A percentile compares a stretch with the other conserved stretches of the same genome.
Conservation (phyloP, 352 stramenopile genomes). For the Pythium periplocum region DNA sequence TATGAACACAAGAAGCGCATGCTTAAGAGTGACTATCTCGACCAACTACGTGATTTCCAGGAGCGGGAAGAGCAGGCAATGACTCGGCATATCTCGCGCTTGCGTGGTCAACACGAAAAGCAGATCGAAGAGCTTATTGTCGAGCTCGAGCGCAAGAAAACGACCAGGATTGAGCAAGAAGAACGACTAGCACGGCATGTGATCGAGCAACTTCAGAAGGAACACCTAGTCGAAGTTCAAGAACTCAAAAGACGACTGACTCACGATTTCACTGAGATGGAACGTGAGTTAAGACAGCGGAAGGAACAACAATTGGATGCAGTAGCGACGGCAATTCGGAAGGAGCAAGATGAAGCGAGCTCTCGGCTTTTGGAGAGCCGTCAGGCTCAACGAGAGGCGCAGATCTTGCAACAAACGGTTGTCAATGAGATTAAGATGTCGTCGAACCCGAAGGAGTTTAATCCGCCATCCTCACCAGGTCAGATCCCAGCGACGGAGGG, state of each 20-base stretch:
- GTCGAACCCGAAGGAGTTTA: too few species aligned
- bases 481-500: too few species aligned
- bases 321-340: slow-evolving; percentile 31
- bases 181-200: slow-evolving; percentile 43
- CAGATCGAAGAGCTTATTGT: slow-evolving; percentile 57
- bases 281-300: slow-evolving; percentile 38
- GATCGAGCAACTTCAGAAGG: slow-evolving; percentile 43
- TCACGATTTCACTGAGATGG: slow-evolving; percentile 44
- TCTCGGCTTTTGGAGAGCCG: slow-evolving; percentile 12
- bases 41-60: slow-evolving; percentile 60
- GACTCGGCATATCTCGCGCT: slow-evolving; percentile 56
- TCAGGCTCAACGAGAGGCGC: slow-evolving; percentile 10
- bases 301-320: slow-evolving; percentile 39
- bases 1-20: slow-evolving; percentile 77
- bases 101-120: slow-evolving; percentile 56
- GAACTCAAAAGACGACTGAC: slow-evolving; percentile 38
- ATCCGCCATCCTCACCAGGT: too few species aligned
- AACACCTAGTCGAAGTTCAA: slow-evolving; percentile 39
- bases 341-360: slow-evolving; percentile 33
- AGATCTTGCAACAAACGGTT: slow-evolving; percentile 4
- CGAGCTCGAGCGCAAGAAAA: slow-evolving; percentile 54
- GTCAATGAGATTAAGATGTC: not conserved
- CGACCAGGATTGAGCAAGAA: slow-evolving; percentile 55
- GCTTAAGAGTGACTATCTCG: slow-evolving; percentile 50
- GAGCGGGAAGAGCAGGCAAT: slow-evolving; percentile 64